Conservation (phyloP, 768 basidiomycete genomes). For the Phaeolepiota aurea region DNA sequence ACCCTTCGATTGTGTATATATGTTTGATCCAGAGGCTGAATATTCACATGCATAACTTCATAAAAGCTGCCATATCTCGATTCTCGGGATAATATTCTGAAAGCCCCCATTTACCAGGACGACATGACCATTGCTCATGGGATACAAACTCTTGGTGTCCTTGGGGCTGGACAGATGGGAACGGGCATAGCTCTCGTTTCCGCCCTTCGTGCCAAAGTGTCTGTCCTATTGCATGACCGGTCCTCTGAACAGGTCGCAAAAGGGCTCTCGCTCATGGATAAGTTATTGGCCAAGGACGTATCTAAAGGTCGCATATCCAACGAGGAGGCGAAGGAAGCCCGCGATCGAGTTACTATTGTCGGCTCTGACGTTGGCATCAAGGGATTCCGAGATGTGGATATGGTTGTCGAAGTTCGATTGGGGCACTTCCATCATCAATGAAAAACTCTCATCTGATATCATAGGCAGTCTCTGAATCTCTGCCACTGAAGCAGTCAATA, state of each 20-base stretch:
- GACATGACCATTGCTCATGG: slow-evolving; percentile 59
- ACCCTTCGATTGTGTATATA: too few species aligned
- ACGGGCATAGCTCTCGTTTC: slow-evolving; percentile 88
- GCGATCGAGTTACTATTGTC: slow-evolving; percentile 55
- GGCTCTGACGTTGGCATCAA: slow-evolving; percentile 38
- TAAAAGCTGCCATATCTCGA: too few species aligned
- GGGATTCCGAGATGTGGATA: slow-evolving; percentile 71
- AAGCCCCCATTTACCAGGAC: background rate
- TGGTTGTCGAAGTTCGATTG: slow-evolving; percentile 88
- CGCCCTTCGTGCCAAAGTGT: slow-evolving; percentile 76
- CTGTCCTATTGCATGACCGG: slow-evolving; percentile 79
- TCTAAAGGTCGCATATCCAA: slow-evolving; percentile 67
- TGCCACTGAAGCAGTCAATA: slow-evolving; percentile 69
- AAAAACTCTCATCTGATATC: background rate
- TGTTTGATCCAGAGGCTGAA: too few species aligned
- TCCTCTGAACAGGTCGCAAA: slow-evolving; percentile 66
- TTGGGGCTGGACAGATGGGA: slow-evolving; percentile 87
- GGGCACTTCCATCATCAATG: slow-evolving; percentile 6
- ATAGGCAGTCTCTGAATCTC: slow-evolving; percentile 82
- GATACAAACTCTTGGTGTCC: slow-evolving; percentile 66
- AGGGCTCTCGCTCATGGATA: slow-evolving; percentile 69
- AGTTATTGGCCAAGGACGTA: slow-evolving; percentile 84
- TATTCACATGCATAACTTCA: too few species aligned
- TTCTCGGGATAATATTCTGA: too few species aligned
- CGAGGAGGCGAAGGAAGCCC: slow-evolving; percentile 66